A percentile compares a stretch with the other conserved stretches of the same genome.
phyloP scores from a whole-genome alignment of 1,139 yeast species.

The Suhomyces panamericanus region DNA sequence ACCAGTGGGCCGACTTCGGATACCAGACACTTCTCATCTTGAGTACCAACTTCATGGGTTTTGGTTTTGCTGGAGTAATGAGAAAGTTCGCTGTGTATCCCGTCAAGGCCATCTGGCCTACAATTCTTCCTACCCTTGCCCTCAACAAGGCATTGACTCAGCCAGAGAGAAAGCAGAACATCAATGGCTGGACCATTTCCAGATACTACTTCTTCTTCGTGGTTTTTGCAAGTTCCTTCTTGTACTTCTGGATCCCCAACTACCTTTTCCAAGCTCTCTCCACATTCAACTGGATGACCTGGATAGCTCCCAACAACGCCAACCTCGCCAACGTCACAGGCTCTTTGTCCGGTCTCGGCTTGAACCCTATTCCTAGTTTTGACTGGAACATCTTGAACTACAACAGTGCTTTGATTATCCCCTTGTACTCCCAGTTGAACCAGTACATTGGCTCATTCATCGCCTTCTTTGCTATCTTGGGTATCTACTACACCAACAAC shows the following conservation, averaged over 20 bases:
- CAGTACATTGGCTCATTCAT: constrained; percentile 37
- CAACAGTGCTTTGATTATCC: constrained; percentile 19
- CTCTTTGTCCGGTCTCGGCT: constrained; percentile 48
- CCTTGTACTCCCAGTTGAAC: constrained; percentile 38
- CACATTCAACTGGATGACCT: constrained; percentile 39
- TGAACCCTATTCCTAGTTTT: constrained; percentile 55
- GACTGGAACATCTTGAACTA: constrained; percentile 46
- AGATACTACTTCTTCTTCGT: constrained; percentile 32
- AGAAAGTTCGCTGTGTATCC: constrained; percentile 22
- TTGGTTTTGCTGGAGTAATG: constrained; percentile 24
- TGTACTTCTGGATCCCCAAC: constrained; percentile 39
- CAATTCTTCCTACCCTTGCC: constrained; percentile 20
- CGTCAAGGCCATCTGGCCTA: constrained; percentile 20
- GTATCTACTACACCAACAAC: constrained; percentile 26
- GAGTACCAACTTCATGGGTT: constrained; percentile 23
- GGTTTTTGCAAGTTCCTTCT: constrained; percentile 24
- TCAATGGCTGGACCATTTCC: constrained; percentile 38
- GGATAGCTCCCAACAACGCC: constrained; percentile 37
- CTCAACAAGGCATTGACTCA: constrained; percentile 21
- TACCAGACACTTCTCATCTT: constrained; percentile 18
- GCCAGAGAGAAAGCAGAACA: constrained; percentile 13
- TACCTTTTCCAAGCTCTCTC: constrained; percentile 35
- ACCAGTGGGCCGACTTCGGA: constrained; percentile 20
- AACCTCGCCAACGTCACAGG: constrained; percentile 59
- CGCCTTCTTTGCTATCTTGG: constrained; percentile 34